phyloP scores from a whole-genome alignment of 495 filamentous ascomycete genomes.

The Lophiostoma macrostomum region DNA sequence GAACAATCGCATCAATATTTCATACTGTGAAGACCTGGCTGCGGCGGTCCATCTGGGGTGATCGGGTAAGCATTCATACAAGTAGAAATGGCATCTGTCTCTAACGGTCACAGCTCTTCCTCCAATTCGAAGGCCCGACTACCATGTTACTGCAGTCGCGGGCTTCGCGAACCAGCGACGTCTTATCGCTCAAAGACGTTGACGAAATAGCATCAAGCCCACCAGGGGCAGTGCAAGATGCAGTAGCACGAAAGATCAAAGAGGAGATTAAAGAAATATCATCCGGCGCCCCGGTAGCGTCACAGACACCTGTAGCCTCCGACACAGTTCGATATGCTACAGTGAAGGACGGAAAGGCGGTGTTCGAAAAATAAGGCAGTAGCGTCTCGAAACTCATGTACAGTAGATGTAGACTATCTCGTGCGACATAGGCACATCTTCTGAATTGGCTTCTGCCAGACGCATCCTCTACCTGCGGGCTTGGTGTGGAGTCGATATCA shows the following conservation, averaged over 20 bases:
- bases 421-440: too few species aligned
- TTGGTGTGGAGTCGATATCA: too few species aligned
- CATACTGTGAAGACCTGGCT: conserved; percentile 69
- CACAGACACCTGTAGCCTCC: neutral
- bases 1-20: conserved; percentile 54
- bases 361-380: conserved; percentile 1
- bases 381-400: neutral
- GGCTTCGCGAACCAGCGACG: conserved; percentile 69
- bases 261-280: conserved; percentile 28
- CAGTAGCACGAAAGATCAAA: conserved; percentile 15
- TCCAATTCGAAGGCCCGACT: conserved; percentile 81
- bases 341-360: conserved; percentile 9
- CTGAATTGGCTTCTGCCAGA: too few species aligned
- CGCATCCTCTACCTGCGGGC: too few species aligned
- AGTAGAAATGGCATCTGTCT: too few species aligned
- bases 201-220: conserved; percentile 80
- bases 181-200: conserved; percentile 69
- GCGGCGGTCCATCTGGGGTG: conserved; percentile 85
- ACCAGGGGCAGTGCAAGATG: conserved; percentile 51
- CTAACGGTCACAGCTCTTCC: conserved; percentile 60
- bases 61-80: conserved; percentile 56
- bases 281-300: conserved; percentile 3
- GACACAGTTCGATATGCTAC: conserved; percentile 8
- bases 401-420: conserved; percentile 1
- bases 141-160: conserved; percentile 84